Conservation (phyloP, 768 basidiomycete species). For the Cystobasidiopsis lactophilus region DNA sequence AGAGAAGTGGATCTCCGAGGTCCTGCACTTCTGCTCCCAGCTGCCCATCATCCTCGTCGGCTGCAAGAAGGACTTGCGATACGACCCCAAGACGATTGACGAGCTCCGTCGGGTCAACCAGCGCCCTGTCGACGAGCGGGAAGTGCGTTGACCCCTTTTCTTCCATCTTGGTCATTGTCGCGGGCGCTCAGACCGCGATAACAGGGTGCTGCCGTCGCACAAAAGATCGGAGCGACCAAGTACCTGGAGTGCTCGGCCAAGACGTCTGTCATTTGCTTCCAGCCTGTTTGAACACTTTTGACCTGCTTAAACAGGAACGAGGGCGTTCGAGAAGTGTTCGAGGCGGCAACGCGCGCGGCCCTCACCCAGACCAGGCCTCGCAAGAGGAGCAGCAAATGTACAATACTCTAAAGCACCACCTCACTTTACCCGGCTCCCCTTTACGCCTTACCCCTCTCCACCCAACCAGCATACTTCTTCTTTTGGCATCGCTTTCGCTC, state of each 20-base stretch:
- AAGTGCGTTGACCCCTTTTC: slow-evolving; percentile 34
- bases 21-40: slow-evolving; percentile 81
- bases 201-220: slow-evolving; percentile 78
- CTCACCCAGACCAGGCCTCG: slow-evolving; percentile 31
- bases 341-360: slow-evolving; percentile 83
- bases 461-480: no score
- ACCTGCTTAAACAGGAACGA: slow-evolving; percentile 28
- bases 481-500: no score
- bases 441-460: no score
- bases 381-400: slow-evolving; percentile 16
- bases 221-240: slow-evolving; percentile 89
- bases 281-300: not conserved
- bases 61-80: slow-evolving; percentile 95
- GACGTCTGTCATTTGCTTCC: slow-evolving; percentile 34
- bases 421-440: no score
- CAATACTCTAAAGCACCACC: slow-evolving; percentile 12
- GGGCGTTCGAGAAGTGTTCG: slow-evolving; percentile 95
- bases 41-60: slow-evolving; percentile 93
- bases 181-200: slow-evolving; percentile 1
- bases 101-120: slow-evolving; percentile 86
- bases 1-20: slow-evolving; percentile 99
- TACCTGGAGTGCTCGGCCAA: slow-evolving; percentile 96
- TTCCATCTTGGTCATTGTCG: not conserved
- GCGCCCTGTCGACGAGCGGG: slow-evolving; percentile 78
- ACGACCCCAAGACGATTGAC: slow-evolving; percentile 77